A percentile compares a stretch with the other conserved stretches of the same genome.
Conservation (phyloP, 2,329 filamentous ascomycete species). For the Fusarium setosum region DNA sequence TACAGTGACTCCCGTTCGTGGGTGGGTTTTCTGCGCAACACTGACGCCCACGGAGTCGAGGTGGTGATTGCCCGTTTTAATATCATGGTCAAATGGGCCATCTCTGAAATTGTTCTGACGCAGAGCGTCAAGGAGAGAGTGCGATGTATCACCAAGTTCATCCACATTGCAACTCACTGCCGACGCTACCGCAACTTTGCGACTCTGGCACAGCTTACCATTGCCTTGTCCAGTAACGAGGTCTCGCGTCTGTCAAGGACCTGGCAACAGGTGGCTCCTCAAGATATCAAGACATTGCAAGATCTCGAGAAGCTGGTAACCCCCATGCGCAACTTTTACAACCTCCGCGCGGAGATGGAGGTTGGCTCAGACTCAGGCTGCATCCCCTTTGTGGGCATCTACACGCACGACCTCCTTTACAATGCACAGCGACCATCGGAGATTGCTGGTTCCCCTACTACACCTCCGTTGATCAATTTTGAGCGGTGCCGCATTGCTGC, state of each 20-base stretch:
- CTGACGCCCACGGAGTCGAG: constrained; percentile 80
- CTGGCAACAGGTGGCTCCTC: constrained; percentile 75
- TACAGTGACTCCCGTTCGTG: constrained; percentile 77
- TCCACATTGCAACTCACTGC: constrained; percentile 83
- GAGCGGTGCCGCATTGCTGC: constrained; percentile 83
- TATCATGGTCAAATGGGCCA: constrained; percentile 87
- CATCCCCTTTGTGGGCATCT: constrained; percentile 86
- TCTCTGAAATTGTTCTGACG: constrained; percentile 83
- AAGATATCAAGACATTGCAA: constrained; percentile 73
- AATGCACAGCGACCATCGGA: constrained; percentile 83
- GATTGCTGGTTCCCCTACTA: constrained; percentile 74
- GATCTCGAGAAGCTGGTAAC: constrained; percentile 80
- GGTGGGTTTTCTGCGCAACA: constrained; percentile 82
- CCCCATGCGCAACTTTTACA: constrained; percentile 82
- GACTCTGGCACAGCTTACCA: constrained; percentile 83
- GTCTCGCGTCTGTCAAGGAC: constrained; percentile 75
- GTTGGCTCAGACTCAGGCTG: constrained; percentile 74
- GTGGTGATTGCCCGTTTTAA: constrained; percentile 90
- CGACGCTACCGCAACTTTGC: constrained; percentile 84
- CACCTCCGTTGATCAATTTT: constrained; percentile 82
- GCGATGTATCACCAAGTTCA: constrained; percentile 81
- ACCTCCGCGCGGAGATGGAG: constrained; percentile 84
- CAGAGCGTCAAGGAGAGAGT: constrained; percentile 78
- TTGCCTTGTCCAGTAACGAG: constrained; percentile 81
- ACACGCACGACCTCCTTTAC: constrained; percentile 86